These are phyloP conservation scores for Suillus lakei DNA, from an alignment of 768 basidiomycete species.

Conservation along the genomic window DNA sequence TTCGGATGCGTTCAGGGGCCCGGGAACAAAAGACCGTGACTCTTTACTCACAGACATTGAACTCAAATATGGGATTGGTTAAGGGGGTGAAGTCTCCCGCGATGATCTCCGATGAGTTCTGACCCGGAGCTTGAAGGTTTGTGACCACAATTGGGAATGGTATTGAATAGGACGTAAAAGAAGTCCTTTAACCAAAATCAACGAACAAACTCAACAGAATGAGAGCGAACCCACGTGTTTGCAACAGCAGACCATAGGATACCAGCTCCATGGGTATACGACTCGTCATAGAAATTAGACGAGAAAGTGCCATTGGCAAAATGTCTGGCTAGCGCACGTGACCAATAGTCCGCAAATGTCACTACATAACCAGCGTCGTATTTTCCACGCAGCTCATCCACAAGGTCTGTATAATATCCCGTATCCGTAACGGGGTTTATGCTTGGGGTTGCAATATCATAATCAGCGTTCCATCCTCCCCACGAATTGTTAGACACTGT, in stretches of 20 bases:
- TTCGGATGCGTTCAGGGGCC: neutral
- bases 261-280: slow-evolving; percentile 38
- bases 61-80: slow-evolving; percentile 39
- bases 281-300: slow-evolving; percentile 34
- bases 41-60: slow-evolving; percentile 37
- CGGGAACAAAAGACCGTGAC: neutral
- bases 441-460: slow-evolving; percentile 25
- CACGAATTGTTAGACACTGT: slow-evolving; percentile 26
- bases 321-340: slow-evolving; percentile 37
- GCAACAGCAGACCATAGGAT: slow-evolving; percentile 39
- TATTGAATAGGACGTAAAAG: slow-evolving; percentile 37
- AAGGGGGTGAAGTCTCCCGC: slow-evolving; percentile 32
- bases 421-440: slow-evolving; percentile 18
- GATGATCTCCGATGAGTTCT: slow-evolving; percentile 28
- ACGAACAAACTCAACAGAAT: slow-evolving; percentile 5
- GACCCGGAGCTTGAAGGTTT: slow-evolving; percentile 26
- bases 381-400: slow-evolving; percentile 35
- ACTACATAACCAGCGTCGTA: slow-evolving; percentile 33
- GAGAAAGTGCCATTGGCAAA: slow-evolving; percentile 43
- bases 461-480: slow-evolving; percentile 39
- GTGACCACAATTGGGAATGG: slow-evolving; percentile 47
- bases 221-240: slow-evolving; percentile 33
- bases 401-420: slow-evolving; percentile 22
- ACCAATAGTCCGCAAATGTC: slow-evolving; percentile 36
- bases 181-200: slow-evolving; percentile 23